Evolutionary conservation across 306 rosid genomes (phyloP), one percentile per base, ranked within the genome.

Genomic region (Pyrus pyrifolia): DNA sequence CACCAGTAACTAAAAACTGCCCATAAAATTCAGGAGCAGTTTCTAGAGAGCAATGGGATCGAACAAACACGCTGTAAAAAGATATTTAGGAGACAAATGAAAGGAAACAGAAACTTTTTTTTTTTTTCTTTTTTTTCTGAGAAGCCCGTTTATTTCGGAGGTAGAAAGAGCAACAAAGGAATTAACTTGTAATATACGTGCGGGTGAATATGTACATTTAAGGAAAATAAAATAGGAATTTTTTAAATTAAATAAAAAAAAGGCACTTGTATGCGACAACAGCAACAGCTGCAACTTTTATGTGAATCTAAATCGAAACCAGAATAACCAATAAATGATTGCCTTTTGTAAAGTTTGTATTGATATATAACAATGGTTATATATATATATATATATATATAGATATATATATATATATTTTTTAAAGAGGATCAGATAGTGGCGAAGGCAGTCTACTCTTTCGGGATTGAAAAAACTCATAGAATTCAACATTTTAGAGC

Each of bases 311-410:
- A 82, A 85, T 73, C 71, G 61, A 63, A 78, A 55, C 69, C 29
- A 78, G 70, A 42, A 27, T 21, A 51, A 59, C 51, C 82, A 81
- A 75, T 73, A 76, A 72, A 59, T 79, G 18, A 59, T 12, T 67
- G 77, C 67, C 80, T 53, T 82, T 77, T 76, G 81, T 51, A 78
- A 88, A 81, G 81, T 82, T 70, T 73, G 81, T 75, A 81, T 64
- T 80, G 71, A 76, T 83, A 86, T 40, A 40, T 40, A 40, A 8
- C 38, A 6, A 33, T 33, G 38, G 8, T 33, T 33, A 33, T 33
- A 33, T 33, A 5, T 33, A 33, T 33, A 33, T 33, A 33, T 33
- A 33, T 33, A 33, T 33, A 33, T 6, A 33, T 33, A 33, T 33
- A 33, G 5, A 5, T 33, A 5, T 33, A 33, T 33, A 33, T 33